Evolutionary conservation across 2,329 filamentous ascomycete species (phyloP).

Genomic region (Colletotrichum salicis): DNA sequence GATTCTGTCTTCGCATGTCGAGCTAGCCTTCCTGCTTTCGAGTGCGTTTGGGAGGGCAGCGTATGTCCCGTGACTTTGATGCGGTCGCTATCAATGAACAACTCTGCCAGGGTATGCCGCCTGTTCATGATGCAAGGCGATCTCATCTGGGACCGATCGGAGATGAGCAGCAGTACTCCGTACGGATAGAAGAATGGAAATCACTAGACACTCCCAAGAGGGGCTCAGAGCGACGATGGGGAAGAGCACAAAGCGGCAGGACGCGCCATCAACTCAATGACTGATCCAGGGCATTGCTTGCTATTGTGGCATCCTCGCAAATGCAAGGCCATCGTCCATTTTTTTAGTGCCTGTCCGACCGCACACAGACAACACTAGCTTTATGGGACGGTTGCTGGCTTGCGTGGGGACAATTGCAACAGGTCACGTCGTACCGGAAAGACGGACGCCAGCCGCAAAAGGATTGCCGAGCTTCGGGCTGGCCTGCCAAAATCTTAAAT

Average conservation of each 20-base stretch:
- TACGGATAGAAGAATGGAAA: not conserved
- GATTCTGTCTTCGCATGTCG: not conserved
- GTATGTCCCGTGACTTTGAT: not conserved
- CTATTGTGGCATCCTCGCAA: not conserved
- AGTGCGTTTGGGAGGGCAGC: no score
- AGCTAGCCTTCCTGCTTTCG: not conserved
- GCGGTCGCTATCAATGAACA: not conserved
- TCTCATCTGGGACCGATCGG: slow-evolving; percentile 17
- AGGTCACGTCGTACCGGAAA: slow-evolving; percentile 15
- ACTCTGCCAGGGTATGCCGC: not conserved
- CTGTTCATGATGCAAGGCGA: slow-evolving; percentile 9
- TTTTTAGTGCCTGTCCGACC: slow-evolving; percentile 4
- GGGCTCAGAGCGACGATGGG: slow-evolving; percentile 1
- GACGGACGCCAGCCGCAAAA: not conserved
- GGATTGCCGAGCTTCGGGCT: slow-evolving; percentile 19
- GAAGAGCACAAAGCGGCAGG: slow-evolving; percentile 4
- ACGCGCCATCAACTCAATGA: not conserved
- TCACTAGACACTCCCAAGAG: not conserved
- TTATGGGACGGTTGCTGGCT: slow-evolving; percentile 20
- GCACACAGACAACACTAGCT: slow-evolving; percentile 20
- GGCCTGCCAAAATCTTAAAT: slow-evolving; percentile 23
- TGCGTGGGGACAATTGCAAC: slow-evolving; percentile 19
- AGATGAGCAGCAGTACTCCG: slow-evolving; percentile 7
- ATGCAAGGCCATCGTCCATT: not conserved
- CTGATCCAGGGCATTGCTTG: slow-evolving; percentile 9